These are phyloP conservation scores for Neurospora crassa DNA, from an alignment of 2,329 filamentous ascomycete genomes.

Conservation along the genomic window DNA sequence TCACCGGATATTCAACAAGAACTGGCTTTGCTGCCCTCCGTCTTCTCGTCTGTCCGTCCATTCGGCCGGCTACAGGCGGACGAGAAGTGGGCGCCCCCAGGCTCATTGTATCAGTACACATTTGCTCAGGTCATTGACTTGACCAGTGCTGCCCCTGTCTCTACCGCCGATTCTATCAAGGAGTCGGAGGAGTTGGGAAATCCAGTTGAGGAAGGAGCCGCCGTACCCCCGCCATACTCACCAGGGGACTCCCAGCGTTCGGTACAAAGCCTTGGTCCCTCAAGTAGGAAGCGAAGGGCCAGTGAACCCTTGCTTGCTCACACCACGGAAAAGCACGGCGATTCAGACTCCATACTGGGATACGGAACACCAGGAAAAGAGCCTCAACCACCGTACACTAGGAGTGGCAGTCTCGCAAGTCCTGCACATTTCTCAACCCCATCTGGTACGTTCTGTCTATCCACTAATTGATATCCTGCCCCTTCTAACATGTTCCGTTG, in stretches of 20 bases:
- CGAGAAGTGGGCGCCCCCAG: not conserved
- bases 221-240: not conserved
- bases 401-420: not conserved
- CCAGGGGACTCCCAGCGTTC: not conserved
- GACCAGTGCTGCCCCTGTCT: not conserved
- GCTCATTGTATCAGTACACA: not conserved
- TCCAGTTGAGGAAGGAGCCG: too few species aligned
- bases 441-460: not conserved
- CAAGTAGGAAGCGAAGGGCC: not conserved
- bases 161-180: not conserved
- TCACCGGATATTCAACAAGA: not conserved
- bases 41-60: not conserved
- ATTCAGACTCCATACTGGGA: not conserved
- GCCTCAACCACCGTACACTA: not conserved
- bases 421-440: not conserved
- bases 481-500: not conserved
- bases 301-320: not conserved
- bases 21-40: constrained; percentile 2
- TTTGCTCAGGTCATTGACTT: not conserved
- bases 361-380: not conserved
- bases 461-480: not conserved
- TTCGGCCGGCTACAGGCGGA: not conserved
- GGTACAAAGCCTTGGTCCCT: not conserved
- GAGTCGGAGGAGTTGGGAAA: not conserved
- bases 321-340: not conserved